A percentile compares a stretch with the other conserved stretches of the same genome.
Conservation (phyloP, 1,284 basidiomycete genomes). For the Cutaneotrichosporon cutaneum region DNA sequence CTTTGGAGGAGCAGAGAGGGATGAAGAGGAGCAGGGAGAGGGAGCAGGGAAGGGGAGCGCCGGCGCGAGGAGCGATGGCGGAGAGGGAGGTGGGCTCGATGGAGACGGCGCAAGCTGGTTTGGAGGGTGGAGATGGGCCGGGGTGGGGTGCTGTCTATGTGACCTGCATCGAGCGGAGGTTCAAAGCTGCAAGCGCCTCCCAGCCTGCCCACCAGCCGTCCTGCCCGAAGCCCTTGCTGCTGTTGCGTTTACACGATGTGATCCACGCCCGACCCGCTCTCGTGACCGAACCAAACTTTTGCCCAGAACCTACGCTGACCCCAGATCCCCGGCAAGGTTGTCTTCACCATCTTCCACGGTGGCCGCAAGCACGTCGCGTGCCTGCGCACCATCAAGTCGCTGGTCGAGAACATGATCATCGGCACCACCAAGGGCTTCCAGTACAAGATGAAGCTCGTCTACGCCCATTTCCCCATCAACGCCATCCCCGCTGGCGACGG, state of each 20-base stretch:
- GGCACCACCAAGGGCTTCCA: constrained; percentile 98
- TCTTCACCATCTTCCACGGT: constrained; percentile 96
- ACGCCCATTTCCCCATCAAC: constrained; percentile 99
- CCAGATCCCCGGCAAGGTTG: constrained; percentile 63
- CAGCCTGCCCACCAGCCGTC: not conserved
- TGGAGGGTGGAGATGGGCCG: not conserved
- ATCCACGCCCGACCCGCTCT: not conserved
- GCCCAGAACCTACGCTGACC: not conserved
- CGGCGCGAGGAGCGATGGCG: not conserved
- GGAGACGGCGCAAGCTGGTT: not conserved
- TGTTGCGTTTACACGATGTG: not conserved
- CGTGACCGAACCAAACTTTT: not conserved
- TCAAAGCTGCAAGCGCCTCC: not conserved
- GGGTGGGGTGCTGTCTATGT: no score
- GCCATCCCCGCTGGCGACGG: constrained; percentile 89
- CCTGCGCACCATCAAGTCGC: constrained; percentile 89
- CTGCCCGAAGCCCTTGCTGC: not conserved
- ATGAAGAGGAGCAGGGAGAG: not conserved
- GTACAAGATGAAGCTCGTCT: constrained; percentile 99
- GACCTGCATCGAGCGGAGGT: no score
- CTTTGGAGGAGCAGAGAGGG: constrained; percentile 2
- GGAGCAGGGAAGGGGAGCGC: not conserved
- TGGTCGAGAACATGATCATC: constrained; percentile 96
- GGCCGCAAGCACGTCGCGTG: constrained; percentile 98
- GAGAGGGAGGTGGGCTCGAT: not conserved